Percentiles rank a stretch among this genome's conserved stretches.
Conservation (phyloP, 164 flowering plant species). For the Tinospora cordifolia region DNA sequence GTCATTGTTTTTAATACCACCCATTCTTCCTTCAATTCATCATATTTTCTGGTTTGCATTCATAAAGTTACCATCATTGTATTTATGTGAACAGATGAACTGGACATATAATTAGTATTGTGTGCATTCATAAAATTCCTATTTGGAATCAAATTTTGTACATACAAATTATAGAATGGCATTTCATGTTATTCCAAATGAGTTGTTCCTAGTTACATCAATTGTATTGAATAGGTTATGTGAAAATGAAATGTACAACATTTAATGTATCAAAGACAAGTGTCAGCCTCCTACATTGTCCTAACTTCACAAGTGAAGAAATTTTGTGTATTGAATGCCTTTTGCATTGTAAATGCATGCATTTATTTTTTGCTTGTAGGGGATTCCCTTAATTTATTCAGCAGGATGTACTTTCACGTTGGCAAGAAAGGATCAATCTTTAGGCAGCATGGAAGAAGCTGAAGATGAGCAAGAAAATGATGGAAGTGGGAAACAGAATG, state of each 20-base stretch:
- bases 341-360: background rate
- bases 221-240: background rate
- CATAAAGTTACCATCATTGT: background rate
- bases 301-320: slow-evolving; percentile 5
- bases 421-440: background rate
- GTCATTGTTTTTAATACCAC: background rate
- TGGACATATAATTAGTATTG: background rate
- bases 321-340: background rate
- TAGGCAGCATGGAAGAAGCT: slow-evolving; percentile 8
- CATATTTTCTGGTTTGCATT: background rate
- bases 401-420: background rate
- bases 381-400: background rate
- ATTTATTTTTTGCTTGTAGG: background rate
- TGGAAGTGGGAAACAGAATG: slow-evolving; percentile 12
- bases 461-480: slow-evolving; percentile 17
- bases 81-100: background rate
- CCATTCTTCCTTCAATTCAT: background rate
- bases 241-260: slow-evolving; percentile 1
- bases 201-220: background rate
- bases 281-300: slow-evolving; percentile 9
- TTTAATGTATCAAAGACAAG: background rate
- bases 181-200: background rate
- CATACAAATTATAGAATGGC: background rate
- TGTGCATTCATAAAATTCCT: background rate
- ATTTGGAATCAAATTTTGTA: background rate